phyloP scores from a whole-genome alignment of 164 flowering plant genomes.

The Nymphaea thermarum region DNA sequence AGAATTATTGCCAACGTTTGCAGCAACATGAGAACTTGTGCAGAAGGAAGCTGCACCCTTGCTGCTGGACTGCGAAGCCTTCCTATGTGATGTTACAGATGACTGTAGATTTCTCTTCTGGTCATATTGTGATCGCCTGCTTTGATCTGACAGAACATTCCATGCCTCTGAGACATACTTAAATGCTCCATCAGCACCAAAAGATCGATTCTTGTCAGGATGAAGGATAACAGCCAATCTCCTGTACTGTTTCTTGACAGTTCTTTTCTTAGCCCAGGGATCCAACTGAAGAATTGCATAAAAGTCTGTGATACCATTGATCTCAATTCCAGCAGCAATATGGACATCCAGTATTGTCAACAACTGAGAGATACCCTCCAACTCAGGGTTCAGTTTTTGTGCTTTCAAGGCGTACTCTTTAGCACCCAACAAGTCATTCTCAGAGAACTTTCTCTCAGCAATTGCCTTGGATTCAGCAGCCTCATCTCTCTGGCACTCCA shows the following conservation, averaged over 20 bases:
- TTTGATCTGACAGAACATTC: conserved; percentile 70
- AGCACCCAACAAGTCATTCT: conserved; percentile 22
- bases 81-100: conserved; percentile 17
- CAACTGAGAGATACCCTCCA: conserved; percentile 47
- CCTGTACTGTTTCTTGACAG: conserved; percentile 61
- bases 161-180: conserved; percentile 76
- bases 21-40: neutral
- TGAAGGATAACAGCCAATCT: conserved; percentile 79
- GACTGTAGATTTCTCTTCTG: conserved; percentile 26
- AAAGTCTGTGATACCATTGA: conserved; percentile 38
- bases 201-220: conserved; percentile 82
- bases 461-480: conserved; percentile 40
- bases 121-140: conserved; percentile 46
- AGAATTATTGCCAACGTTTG: neutral
- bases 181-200: conserved; percentile 95
- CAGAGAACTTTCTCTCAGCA: conserved; percentile 25
- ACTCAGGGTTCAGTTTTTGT: conserved; percentile 36
- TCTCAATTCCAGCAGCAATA: conserved; percentile 20
- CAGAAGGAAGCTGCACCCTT: conserved; percentile 15
- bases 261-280: conserved; percentile 56
- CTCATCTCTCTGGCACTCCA: conserved; percentile 44
- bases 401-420: conserved; percentile 66
- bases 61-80: conserved; percentile 9
- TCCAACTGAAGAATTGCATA: conserved; percentile 65
- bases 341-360: conserved; percentile 35